phyloP scores from a whole-genome alignment of 176 grass and related monocot genomes.

The Carex myosuroides region DNA sequence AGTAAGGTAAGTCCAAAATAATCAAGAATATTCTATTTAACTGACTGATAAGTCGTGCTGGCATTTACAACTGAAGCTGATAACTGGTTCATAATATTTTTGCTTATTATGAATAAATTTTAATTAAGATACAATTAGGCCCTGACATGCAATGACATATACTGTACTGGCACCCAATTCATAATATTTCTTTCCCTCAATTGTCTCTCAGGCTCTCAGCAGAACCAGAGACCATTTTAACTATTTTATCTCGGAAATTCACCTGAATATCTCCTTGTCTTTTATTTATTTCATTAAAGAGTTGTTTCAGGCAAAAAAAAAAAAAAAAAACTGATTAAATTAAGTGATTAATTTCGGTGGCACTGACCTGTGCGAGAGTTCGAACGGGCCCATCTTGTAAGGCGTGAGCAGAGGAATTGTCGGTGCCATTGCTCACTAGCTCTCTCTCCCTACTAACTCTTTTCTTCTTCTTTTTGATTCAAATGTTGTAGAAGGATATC shows the following conservation, averaged over 20 bases:
- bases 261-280: background rate
- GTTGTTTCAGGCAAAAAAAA: background rate
- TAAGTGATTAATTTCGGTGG: background rate
- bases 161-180: background rate
- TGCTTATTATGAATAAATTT: background rate
- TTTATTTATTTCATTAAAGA: background rate
- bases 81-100: background rate
- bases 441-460: too few species aligned
- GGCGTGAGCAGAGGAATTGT: conserved; percentile 28
- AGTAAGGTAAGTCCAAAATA: background rate
- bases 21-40: background rate
- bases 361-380: conserved; percentile 40
- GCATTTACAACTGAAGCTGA: background rate
- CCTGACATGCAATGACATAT: background rate
- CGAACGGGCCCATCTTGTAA: conserved; percentile 37
- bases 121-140: background rate
- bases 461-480: too few species aligned
- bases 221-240: background rate
- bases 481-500: too few species aligned
- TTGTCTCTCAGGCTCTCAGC: background rate
- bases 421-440: conserved; percentile 15
- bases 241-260: background rate
- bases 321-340: background rate
- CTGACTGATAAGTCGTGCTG: background rate
- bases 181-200: conserved; percentile 1